Base-by-base conservation (phyloP, 371 early-diverging fungal genomes). In the Mortierella polycephala region DNA sequence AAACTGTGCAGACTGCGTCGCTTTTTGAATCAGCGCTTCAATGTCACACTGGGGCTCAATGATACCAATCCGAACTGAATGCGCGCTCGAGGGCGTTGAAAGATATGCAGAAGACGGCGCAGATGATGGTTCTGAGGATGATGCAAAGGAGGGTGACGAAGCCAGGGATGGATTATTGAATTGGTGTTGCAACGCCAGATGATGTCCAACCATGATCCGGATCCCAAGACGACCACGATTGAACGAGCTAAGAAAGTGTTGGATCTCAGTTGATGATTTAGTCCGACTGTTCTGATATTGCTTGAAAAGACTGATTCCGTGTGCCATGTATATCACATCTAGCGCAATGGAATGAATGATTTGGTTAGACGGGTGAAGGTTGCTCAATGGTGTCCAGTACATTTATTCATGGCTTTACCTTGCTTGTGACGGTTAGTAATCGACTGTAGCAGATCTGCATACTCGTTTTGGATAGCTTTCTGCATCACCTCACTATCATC, bases 171-270 rank as follows among this genome's bases (percentile, higher is more conserved):
- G 69, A 42, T 65, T 45, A 21, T 59, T 52, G 8, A 79, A 60
- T 18, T 79, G 80, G 51, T 69, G 62, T 16, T 73, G 80, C n/a
- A 79, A 67, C 0, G 80, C 80, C 6, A 79, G 49, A 50, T 79
- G 80, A 16, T 79, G 80, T 6, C 80, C 80, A 40, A 73, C 63
- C 80, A 79, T 79, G 60, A 79, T 79, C 21, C 80, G 53, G 46
- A 79, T 79, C n/a, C 64, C 80, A 5, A 79, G 74, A 50, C 80
- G 69, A 37, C 80, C 80, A 6, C 80, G 80, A 42, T 79, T 79
- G 57, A 79, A 79, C 13, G 73, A 69, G 51, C 69, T 69, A 51
- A 79, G 67, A 63, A 79, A 79, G 46, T 55, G 62, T n/a, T 73
- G 80, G n/a, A 79, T 79, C 59, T 79, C 74, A 7, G 58, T 70